Evolutionary conservation across 352 stramenopile species (phyloP).

Genomic region (Phytopythium kandeliae): DNA sequence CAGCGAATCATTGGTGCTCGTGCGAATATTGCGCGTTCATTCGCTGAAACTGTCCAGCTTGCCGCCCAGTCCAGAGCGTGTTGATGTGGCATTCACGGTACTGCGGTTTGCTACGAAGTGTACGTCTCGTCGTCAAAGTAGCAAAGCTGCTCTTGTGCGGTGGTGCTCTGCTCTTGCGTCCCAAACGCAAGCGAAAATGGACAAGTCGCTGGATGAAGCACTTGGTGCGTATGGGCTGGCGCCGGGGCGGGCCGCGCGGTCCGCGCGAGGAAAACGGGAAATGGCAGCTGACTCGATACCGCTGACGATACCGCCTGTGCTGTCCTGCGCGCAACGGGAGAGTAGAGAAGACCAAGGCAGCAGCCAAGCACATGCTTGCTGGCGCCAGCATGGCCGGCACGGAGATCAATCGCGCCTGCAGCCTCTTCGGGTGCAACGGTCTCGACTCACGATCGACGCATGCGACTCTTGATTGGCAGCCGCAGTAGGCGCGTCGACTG

Average conservation of each 20-base stretch:
- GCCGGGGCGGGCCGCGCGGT: neutral
- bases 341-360: slow-evolving; percentile 58
- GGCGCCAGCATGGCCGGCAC: slow-evolving; percentile 46
- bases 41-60: too few species aligned
- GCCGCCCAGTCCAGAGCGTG: too few species aligned
- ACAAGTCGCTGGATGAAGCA: slow-evolving; percentile 2
- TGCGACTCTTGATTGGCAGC: slow-evolving; percentile 14
- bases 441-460: too few species aligned
- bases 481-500: slow-evolving; percentile 42
- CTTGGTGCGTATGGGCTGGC: neutral
- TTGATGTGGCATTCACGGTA: too few species aligned
- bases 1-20: slow-evolving; percentile 12
- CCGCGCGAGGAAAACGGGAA: too few species aligned
- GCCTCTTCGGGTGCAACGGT: too few species aligned
- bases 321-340: neutral
- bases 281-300: neutral
- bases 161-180: neutral
- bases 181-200: neutral
- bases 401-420: neutral
- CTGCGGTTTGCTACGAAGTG: neutral
- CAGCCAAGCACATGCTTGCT: slow-evolving; percentile 64
- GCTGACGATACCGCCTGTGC: neutral
- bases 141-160: too few species aligned
- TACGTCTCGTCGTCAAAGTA: too few species aligned
- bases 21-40: too few species aligned